phyloP scores from a whole-genome alignment of 2,329 filamentous ascomycete species.

The Verticillium nubilum region DNA sequence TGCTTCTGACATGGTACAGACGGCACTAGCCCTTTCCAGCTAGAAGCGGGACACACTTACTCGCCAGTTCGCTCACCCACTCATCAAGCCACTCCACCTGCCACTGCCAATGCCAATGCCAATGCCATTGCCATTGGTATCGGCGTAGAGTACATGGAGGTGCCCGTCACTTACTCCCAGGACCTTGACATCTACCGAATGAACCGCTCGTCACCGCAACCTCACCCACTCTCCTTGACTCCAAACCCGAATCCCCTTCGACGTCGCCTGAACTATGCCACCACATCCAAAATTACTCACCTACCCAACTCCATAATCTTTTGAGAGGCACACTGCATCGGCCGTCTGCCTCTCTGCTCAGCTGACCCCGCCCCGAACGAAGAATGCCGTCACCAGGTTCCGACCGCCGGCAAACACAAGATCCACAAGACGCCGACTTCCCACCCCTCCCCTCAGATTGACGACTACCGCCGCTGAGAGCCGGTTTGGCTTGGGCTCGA shows the following conservation, averaged over 20 bases:
- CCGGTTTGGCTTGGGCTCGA: constrained; percentile 4
- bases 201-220: not conserved
- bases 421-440: constrained; percentile 21
- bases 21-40: not conserved
- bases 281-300: not conserved
- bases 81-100: too few relatives aligned
- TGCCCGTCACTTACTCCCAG: not conserved
- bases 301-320: not conserved
- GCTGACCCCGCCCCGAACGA: not conserved
- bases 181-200: not conserved
- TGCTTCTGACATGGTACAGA: not conserved
- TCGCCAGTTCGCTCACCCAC: not conserved
- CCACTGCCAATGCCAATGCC: too few relatives aligned
- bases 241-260: not conserved
- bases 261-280: not conserved
- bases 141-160: not conserved
- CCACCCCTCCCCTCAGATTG: constrained; percentile 22
- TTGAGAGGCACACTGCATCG: not conserved
- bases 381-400: constrained; percentile 17
- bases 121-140: too few relatives aligned
- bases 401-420: constrained; percentile 22
- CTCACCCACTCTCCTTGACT: not conserved
- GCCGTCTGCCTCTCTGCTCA: not conserved
- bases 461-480: constrained; percentile 25
- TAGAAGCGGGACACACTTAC: not conserved